Evolutionary conservation across 1,284 basidiomycete species (phyloP), one percentile per base, ranked within the genome.

Genomic region (Chondrostereum purpureum): DNA sequence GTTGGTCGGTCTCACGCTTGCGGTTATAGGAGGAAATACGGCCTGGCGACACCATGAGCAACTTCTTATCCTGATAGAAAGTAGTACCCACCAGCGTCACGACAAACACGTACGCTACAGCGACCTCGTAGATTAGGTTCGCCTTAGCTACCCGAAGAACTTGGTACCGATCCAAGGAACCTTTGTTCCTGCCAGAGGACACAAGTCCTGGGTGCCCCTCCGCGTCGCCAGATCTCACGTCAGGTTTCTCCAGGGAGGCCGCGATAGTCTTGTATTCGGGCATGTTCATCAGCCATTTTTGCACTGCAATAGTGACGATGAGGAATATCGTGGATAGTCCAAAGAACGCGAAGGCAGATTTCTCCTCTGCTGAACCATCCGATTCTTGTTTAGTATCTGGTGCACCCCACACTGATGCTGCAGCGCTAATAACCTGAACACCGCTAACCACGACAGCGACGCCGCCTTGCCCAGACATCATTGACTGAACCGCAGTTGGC

Each of bases 1-100:
- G 50, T 80, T 80, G 2, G 78, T 78, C 0, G 91, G 77, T 24
- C 64, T 61, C 42, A 94, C 78, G 0, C 83, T 84, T 3, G 82
- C 78, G 2, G 92, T 92, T 47, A 92, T 84, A 0, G 90, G 78
- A 2, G 92, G 92, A 64, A 82, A 93, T 35, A 93, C 81, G 22
- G 89, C 75, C 91, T 93, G 50, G 3, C n/a, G n/a, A n/a, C n/a
- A n/a, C n/a, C n/a, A n/a, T n/a, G n/a, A n/a, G n/a, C n/a, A n/a
- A 49, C 18, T 4, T 31, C 8, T 16, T 36, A 23, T 34, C 19
- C 23, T 24, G 31, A 39, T 39, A 18, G 18, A 3, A 17, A 24
- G 53, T 39, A 49, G 36, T 16, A 58, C 84, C 54, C 58, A 92
- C 90, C 58, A 95, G 65, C 10, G 92, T 93, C 31, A 90, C 75